Percentiles rank a stretch among this genome's conserved stretches.
Conservation (phyloP, 148 eudicot genomes). For the Rhododendron ovatum region DNA sequence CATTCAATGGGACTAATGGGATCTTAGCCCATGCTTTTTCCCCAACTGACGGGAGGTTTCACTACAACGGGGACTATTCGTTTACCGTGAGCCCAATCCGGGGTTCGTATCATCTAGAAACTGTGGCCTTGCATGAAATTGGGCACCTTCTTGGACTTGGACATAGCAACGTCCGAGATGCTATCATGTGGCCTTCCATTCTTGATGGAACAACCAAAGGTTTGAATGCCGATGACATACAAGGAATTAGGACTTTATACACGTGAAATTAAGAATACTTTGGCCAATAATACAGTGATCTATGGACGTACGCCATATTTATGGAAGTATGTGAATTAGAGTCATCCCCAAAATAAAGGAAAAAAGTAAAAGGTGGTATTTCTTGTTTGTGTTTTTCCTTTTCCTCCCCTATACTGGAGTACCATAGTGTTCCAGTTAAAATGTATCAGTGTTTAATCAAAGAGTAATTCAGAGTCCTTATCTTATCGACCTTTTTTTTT, state of each 20-base stretch:
- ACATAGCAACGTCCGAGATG: conserved; percentile 14
- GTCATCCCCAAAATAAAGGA: too few species aligned
- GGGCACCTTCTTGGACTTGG: conserved; percentile 30
- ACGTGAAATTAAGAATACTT: too few species aligned
- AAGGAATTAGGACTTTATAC: conserved; percentile 9
- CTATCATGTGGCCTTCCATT: conserved; percentile 15
- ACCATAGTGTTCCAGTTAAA: too few species aligned
- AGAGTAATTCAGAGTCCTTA: too few species aligned
- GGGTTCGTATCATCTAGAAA: conserved; percentile 11
- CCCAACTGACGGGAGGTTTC: conserved; percentile 23
- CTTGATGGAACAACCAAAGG: background rate
- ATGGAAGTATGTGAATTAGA: too few species aligned
- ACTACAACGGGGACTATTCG: conserved; percentile 14
- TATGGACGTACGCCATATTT: too few species aligned
- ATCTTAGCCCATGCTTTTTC: conserved; percentile 19
- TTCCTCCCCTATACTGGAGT: too few species aligned
- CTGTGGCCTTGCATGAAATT: conserved; percentile 23
- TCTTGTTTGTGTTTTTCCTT: too few species aligned
- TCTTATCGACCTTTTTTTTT: too few species aligned
- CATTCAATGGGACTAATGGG: conserved; percentile 24
- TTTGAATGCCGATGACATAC: conserved; percentile 20
- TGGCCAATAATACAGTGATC: background rate
- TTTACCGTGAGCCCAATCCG: background rate
- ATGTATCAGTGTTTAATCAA: too few species aligned
- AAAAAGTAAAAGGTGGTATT: too few species aligned